These are phyloP conservation scores for Lactarius psammicola DNA, from an alignment of 768 basidiomycete species.

Conservation along the genomic window DNA sequence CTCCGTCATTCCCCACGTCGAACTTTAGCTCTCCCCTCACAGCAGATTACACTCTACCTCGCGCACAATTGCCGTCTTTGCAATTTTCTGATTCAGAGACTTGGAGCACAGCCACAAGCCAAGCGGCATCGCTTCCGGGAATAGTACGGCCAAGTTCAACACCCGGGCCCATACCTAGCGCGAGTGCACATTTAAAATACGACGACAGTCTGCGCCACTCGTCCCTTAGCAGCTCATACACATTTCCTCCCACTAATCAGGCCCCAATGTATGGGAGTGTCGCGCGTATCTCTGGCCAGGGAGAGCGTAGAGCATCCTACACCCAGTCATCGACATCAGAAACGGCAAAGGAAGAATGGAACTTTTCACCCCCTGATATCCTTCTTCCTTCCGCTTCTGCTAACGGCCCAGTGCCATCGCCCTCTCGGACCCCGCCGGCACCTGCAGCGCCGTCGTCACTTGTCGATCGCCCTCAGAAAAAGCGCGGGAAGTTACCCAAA, in stretches of 20 bases:
- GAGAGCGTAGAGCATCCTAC: conserved; percentile 55
- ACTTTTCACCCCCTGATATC: conserved; percentile 61
- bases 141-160: conserved; percentile 30
- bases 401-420: conserved; percentile 42
- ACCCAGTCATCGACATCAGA: conserved; percentile 37
- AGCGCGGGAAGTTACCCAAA: conserved; percentile 86
- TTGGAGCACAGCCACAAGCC: conserved; percentile 23
- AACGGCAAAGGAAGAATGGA: conserved; percentile 68
- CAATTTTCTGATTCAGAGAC: conserved; percentile 31
- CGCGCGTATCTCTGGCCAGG: conserved; percentile 69
- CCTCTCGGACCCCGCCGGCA: conserved; percentile 45
- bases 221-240: conserved; percentile 52
- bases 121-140: conserved; percentile 26
- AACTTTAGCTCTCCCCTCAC: conserved; percentile 50
- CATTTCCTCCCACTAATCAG: conserved; percentile 29
- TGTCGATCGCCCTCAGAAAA: conserved; percentile 74
- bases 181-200: conserved; percentile 56
- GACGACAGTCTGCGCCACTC: conserved; percentile 69
- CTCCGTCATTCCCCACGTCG: conserved; percentile 27
- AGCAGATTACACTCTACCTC: conserved; percentile 47
- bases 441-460: conserved; percentile 52
- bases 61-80: conserved; percentile 47
- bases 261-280: conserved; percentile 55
- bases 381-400: conserved; percentile 44
- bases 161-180: conserved; percentile 26